These are phyloP conservation scores for Pedinophyceae sp. DNA, from an alignment of 139 green algal species.

Conservation along the genomic window DNA sequence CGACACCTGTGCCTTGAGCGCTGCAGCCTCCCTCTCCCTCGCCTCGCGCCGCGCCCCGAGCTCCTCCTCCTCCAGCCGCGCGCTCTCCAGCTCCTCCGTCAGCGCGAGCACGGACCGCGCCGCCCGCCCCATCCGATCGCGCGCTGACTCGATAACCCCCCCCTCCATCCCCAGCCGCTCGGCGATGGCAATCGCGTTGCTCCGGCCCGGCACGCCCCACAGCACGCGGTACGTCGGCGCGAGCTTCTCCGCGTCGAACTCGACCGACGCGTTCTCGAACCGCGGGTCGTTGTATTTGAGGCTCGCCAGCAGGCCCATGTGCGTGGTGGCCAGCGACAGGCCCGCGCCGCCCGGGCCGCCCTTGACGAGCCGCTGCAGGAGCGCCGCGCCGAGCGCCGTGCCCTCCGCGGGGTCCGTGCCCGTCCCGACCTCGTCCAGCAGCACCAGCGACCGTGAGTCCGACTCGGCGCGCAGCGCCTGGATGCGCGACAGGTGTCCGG, in stretches of 20 bases:
- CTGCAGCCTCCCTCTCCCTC: background rate
- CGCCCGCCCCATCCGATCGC: constrained; percentile 26
- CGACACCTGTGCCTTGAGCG: background rate
- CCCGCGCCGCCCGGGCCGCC: background rate
- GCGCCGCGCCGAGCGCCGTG: constrained; percentile 39
- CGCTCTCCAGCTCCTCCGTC: too few relatives aligned
- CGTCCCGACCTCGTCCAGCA: constrained; percentile 89
- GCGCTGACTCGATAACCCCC: constrained; percentile 39
- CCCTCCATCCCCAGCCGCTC: constrained; percentile 46
- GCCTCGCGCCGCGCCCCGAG: too few relatives aligned
- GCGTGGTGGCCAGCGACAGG: constrained; percentile 41
- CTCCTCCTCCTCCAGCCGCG: constrained; percentile 24
- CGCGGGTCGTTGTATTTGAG: background rate
- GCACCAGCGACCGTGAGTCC: constrained; percentile 42
- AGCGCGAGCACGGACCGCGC: background rate
- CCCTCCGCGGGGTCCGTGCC: constrained; percentile 88
- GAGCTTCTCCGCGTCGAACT: constrained; percentile 38
- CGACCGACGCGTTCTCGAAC: constrained; percentile 39
- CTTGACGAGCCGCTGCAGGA: constrained; percentile 20
- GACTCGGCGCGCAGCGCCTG: constrained; percentile 45
- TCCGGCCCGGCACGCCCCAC: constrained; percentile 61
- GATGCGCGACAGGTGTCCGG: constrained; percentile 56
- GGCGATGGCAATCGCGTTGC: constrained; percentile 67
- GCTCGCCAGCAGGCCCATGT: constrained; percentile 8
- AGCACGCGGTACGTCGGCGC: constrained; percentile 39